Evolutionary conservation across 345 rosid species (phyloP).

Genomic region (Ailanthus altissimus): DNA sequence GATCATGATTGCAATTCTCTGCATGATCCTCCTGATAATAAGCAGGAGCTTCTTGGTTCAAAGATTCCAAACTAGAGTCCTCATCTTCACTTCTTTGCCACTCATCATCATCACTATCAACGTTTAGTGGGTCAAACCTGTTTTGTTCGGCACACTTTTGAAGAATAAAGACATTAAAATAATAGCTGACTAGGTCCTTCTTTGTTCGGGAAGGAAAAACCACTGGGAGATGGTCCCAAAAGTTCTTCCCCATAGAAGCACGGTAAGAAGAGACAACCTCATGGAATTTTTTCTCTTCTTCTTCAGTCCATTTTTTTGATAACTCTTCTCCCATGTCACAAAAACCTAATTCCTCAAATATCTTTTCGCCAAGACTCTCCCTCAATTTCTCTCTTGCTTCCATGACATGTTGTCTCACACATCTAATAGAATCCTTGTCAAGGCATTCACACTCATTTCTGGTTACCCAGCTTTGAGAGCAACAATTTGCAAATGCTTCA

Average conservation of each 20-base stretch:
- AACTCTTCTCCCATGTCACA: conserved; percentile 59
- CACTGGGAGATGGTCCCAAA: conserved; percentile 56
- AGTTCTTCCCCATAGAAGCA: conserved; percentile 47
- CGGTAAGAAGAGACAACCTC: conserved; percentile 42
- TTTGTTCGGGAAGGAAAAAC: conserved; percentile 47
- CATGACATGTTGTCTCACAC: conserved; percentile 43
- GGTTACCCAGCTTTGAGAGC: conserved; percentile 19
- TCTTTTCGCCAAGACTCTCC: conserved; percentile 37
- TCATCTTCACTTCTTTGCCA: conserved; percentile 43
- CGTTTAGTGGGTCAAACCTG: conserved; percentile 34
- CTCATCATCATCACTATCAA: conserved; percentile 61
- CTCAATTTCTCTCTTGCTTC: conserved; percentile 54
- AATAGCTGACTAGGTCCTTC: conserved; percentile 47
- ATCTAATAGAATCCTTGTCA: conserved; percentile 43
- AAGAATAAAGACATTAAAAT: conserved; percentile 56
- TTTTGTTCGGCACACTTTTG: conserved; percentile 54
- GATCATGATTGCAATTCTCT: conserved; percentile 30
- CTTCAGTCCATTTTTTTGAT: conserved; percentile 44
- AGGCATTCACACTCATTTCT: conserved; percentile 34
- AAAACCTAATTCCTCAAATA: conserved; percentile 45
- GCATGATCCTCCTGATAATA: conserved; percentile 17
- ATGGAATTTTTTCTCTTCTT: conserved; percentile 41
- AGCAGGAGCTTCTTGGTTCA: conserved; percentile 20
- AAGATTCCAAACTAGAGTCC: conserved; percentile 45
- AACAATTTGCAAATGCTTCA: conserved; percentile 26